phyloP scores from a whole-genome alignment of 345 rosid genomes.

The Corchorus olitorius region DNA sequence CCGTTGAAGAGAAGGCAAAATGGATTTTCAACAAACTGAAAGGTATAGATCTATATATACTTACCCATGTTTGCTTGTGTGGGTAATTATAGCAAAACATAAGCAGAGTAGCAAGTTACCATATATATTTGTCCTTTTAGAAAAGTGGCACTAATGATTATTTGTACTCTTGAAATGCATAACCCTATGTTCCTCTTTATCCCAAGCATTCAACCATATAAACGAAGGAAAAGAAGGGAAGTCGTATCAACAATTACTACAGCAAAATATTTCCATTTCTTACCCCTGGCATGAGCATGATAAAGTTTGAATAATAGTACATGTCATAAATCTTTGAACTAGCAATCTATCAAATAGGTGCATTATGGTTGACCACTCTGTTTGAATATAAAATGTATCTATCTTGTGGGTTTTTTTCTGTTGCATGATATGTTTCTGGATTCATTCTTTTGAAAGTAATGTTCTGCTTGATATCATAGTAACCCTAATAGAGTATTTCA shows the following conservation, averaged over 20 bases:
- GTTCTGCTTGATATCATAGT: neutral
- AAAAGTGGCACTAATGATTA: neutral
- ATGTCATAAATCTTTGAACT: neutral
- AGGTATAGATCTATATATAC: conserved; percentile 43
- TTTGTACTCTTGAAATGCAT: conserved; percentile 6
- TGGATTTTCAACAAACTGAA: conserved; percentile 97
- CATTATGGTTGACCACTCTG: neutral
- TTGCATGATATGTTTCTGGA: neutral
- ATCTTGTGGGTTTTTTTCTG: neutral
- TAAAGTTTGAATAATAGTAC: neutral
- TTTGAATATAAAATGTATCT: neutral
- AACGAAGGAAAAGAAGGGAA: neutral
- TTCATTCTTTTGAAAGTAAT: neutral
- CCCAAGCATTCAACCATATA: neutral
- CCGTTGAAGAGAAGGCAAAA: conserved; percentile 97
- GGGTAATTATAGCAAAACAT: neutral
- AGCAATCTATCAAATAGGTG: neutral
- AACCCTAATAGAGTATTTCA: neutral
- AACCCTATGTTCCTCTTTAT: neutral
- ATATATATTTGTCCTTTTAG: neutral
- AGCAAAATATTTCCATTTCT: neutral
- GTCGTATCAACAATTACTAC: neutral
- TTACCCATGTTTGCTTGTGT: conserved; percentile 1
- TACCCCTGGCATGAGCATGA: neutral
- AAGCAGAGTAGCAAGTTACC: neutral